A percentile compares a stretch with the other conserved stretches of the same genome.
These are phyloP conservation scores for Ophiostoma perfectum DNA, from an alignment of 2,329 filamentous ascomycete genomes.

Conservation along the genomic window DNA sequence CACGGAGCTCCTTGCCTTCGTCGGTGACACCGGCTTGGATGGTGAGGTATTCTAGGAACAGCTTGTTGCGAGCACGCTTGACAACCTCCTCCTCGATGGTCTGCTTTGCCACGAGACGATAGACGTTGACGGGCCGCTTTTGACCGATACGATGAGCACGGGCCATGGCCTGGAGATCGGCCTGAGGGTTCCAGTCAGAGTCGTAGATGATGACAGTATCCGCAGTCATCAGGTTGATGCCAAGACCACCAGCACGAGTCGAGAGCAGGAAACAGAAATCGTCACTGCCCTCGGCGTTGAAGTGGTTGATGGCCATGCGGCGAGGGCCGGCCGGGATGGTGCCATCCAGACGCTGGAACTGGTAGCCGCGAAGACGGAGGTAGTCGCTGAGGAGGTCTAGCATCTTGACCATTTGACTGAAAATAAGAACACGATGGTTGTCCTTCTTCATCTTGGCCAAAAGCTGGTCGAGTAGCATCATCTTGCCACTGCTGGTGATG, in stretches of 20 bases:
- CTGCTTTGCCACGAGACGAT: conserved; percentile 93
- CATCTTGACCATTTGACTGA: conserved; percentile 99
- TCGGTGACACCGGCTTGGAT: conserved; percentile 97
- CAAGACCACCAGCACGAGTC: conserved; percentile 91
- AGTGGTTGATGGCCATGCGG: conserved; percentile 94
- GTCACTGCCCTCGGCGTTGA: conserved; percentile 91
- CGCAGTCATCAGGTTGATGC: conserved; percentile 97
- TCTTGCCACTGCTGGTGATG: conserved; percentile 96
- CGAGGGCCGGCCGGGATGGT: conserved; percentile 85
- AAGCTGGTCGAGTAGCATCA: conserved; percentile 98
- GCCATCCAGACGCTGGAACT: conserved; percentile 90
- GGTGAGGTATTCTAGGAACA: conserved; percentile 93
- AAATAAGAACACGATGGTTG: conserved; percentile 91
- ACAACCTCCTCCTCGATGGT: conserved; percentile 97
- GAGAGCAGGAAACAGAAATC: conserved; percentile 97
- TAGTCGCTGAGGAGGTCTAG: conserved; percentile 94
- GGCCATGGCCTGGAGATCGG: conserved; percentile 96
- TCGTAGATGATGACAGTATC: conserved; percentile 98
- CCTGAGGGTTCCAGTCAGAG: conserved; percentile 98
- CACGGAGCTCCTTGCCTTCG: conserved; percentile 72
- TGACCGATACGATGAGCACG: conserved; percentile 96
- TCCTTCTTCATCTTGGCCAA: conserved; percentile 89
- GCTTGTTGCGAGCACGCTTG: conserved; percentile 92
- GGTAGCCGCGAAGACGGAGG: conserved; percentile 83
- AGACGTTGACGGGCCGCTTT: conserved; percentile 92